A percentile compares a stretch with the other conserved stretches of the same genome.
These are phyloP conservation scores for Penicillium chermesinum DNA, from an alignment of 495 filamentous ascomycete species.

Conservation along the genomic window DNA sequence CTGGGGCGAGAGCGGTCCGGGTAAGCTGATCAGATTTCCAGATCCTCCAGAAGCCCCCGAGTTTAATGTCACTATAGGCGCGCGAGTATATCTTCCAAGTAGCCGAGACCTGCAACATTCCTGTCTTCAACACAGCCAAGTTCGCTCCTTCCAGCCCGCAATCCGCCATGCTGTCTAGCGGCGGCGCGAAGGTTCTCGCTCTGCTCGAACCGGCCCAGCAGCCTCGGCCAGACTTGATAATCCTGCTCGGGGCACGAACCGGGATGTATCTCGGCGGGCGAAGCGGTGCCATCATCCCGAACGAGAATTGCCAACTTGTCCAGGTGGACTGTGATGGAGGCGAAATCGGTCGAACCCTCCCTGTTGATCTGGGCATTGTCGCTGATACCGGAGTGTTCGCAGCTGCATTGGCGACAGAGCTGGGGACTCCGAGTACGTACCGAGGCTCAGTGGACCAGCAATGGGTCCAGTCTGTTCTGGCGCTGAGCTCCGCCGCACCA, in stretches of 20 bases:
- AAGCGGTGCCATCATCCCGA: constrained; percentile 22
- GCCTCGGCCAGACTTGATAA: constrained; percentile 15
- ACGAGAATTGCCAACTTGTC: constrained; percentile 18
- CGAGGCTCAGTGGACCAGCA: constrained; percentile 5
- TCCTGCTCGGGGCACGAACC: constrained; percentile 25
- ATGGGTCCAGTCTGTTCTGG: constrained; percentile 16
- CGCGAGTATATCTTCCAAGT: constrained; percentile 11
- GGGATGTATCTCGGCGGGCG: constrained; percentile 26
- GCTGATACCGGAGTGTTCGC: constrained; percentile 20
- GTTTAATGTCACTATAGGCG: constrained; percentile 6
- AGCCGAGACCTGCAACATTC: constrained; percentile 14
- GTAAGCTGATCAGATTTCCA: constrained; percentile 8
- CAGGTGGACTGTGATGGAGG: constrained; percentile 23
- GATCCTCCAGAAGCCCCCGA: background rate
- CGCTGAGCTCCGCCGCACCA: constrained; percentile 8
- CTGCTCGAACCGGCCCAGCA: constrained; percentile 12
- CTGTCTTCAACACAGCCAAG: constrained; percentile 23
- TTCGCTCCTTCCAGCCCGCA: constrained; percentile 6
- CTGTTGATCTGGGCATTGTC: constrained; percentile 22
- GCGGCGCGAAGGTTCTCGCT: constrained; percentile 6
- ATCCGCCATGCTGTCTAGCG: constrained; percentile 9
- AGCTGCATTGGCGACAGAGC: constrained; percentile 7
- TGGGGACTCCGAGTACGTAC: background rate
- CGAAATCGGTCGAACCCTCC: constrained; percentile 22
- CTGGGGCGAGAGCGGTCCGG: constrained; percentile 11